phyloP scores from a whole-genome alignment of 345 rosid species.

The Eucalyptus pauciflora region DNA sequence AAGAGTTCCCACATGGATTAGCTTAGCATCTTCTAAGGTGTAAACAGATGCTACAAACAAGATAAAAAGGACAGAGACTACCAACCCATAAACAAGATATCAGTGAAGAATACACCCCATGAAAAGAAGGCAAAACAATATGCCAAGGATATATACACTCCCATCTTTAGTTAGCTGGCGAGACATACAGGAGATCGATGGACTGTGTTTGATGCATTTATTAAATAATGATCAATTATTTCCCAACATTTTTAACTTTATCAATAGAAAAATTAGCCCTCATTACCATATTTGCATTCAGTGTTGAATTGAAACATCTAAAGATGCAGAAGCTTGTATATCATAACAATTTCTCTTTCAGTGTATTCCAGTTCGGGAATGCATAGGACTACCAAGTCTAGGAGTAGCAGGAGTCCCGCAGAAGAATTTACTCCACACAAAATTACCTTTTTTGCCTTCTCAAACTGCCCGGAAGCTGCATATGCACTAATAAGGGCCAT shows the following conservation, averaged over 20 bases:
- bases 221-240: neutral
- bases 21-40: neutral
- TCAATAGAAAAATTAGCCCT: neutral
- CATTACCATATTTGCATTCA: neutral
- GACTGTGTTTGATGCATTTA: neutral
- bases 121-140: neutral
- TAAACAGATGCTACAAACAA: neutral
- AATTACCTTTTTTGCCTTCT: conserved; percentile 79
- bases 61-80: neutral
- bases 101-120: neutral
- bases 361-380: neutral
- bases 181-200: neutral
- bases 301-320: neutral
- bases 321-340: neutral
- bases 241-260: neutral
- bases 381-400: neutral
- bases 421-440: neutral
- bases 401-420: neutral
- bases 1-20: neutral
- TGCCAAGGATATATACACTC: neutral
- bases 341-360: neutral
- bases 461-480: conserved; percentile 55
- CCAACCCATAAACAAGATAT: neutral
- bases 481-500: conserved; percentile 76
- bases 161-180: neutral